These are phyloP conservation scores for Daldinia sp. DNA, from an alignment of 2,329 filamentous ascomycete species.

Conservation along the genomic window DNA sequence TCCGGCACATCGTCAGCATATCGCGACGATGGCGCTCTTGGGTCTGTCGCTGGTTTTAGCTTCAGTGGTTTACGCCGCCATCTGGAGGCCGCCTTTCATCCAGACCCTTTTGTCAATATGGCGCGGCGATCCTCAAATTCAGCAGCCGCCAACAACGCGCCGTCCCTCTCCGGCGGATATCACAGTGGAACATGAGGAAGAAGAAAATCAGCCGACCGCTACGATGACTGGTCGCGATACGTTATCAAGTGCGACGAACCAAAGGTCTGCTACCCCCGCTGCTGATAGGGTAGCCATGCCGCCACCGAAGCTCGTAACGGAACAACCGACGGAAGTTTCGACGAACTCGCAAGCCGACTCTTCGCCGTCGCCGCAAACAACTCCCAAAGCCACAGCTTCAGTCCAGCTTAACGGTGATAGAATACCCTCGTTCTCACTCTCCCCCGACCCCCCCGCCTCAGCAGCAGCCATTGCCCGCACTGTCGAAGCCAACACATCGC, in stretches of 20 bases:
- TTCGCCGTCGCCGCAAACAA: constrained; percentile 56
- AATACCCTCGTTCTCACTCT: constrained; percentile 63
- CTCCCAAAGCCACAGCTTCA: constrained; percentile 62
- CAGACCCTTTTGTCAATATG: constrained; percentile 55
- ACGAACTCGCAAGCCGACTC: constrained; percentile 19
- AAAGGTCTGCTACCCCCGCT: constrained; percentile 32
- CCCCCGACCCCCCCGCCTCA: constrained; percentile 49
- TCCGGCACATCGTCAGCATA: neutral
- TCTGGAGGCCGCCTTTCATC: constrained; percentile 66
- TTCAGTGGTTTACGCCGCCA: constrained; percentile 68
- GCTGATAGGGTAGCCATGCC: constrained; percentile 56
- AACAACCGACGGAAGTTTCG: constrained; percentile 16
- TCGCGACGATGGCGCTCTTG: constrained; percentile 64
- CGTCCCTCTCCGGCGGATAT: constrained; percentile 27
- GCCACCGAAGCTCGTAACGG: constrained; percentile 49
- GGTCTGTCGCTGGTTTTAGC: constrained; percentile 73
- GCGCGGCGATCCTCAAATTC: constrained; percentile 47
- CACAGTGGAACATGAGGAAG: constrained; percentile 5
- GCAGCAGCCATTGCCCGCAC: constrained; percentile 46
- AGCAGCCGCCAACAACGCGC: constrained; percentile 45
- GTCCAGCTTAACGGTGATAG: constrained; percentile 44
- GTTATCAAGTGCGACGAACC: neutral
- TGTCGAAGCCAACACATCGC: constrained; percentile 22
- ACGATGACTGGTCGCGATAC: constrained; percentile 1
- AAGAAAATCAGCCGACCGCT: neutral